phyloP scores from a whole-genome alignment of 495 filamentous ascomycete genomes.

The Trichocladium antarcticum region DNA sequence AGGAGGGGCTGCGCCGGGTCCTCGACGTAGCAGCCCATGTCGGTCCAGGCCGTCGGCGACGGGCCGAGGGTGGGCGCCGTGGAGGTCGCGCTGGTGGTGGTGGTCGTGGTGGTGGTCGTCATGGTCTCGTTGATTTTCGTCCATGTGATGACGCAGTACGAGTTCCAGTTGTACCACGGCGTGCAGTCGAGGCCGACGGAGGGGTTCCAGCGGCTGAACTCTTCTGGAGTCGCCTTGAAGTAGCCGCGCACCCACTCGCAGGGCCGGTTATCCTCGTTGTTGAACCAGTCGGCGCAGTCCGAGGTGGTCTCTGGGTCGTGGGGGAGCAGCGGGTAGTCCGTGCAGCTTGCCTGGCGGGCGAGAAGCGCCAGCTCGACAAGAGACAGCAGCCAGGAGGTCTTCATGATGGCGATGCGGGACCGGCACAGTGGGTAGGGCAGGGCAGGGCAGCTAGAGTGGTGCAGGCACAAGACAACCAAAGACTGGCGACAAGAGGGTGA shows the following conservation, averaged over 20 bases:
- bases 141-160: conserved; percentile 14
- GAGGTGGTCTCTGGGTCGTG: neutral
- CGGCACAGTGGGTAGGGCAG: too few species aligned
- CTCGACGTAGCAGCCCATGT: conserved; percentile 13
- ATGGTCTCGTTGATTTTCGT: neutral
- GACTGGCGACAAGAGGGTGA: neutral
- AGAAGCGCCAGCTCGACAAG: neutral
- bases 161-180: conserved; percentile 8
- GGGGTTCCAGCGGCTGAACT: conserved; percentile 14
- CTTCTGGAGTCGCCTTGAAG: conserved; percentile 8
- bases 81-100: neutral
- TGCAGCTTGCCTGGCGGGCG: neutral
- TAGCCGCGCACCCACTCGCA: conserved; percentile 11
- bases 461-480: neutral
- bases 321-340: neutral
- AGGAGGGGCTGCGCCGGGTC: conserved; percentile 7
- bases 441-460: neutral
- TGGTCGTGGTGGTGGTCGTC: conserved; percentile 1
- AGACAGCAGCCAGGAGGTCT: neutral
- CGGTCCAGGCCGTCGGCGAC: conserved; percentile 13
- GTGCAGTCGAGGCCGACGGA: conserved; percentile 16
- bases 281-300: conserved; percentile 13
- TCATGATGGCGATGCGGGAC: neutral
- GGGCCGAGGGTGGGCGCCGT: conserved; percentile 6
- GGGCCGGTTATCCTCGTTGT: conserved; percentile 6